Conservation (phyloP, 2,329 filamentous ascomycete genomes). For the Byssoonygena ceratinophila region DNA sequence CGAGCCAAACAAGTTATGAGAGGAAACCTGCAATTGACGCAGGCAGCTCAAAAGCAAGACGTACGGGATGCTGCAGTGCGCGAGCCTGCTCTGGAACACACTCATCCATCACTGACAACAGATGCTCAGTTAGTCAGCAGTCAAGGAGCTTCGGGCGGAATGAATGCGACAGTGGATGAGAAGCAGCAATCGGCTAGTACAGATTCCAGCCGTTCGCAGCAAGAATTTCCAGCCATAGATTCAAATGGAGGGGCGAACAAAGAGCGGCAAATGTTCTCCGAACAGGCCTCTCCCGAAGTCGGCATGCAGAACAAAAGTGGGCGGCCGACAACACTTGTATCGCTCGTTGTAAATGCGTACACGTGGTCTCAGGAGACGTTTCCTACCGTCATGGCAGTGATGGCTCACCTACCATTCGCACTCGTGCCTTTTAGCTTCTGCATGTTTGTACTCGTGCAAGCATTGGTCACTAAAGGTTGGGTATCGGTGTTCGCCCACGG, state of each 20-base stretch:
- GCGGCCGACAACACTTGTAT: conserved; percentile 43
- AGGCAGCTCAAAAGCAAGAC: conserved; percentile 10
- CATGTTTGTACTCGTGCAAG: conserved; percentile 67
- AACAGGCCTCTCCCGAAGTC: neutral
- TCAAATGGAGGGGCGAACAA: neutral
- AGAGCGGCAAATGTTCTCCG: neutral
- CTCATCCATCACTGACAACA: neutral
- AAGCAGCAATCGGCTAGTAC: conserved; percentile 13
- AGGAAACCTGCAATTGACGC: conserved; percentile 25
- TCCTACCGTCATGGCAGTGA: conserved; percentile 55
- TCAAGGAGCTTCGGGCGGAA: too few relatives aligned
- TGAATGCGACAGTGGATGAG: conserved; percentile 15
- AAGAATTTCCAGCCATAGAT: neutral
- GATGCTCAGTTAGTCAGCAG: too few relatives aligned
- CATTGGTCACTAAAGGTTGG: conserved; percentile 63
- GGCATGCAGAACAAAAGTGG: neutral
- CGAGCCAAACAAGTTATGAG: conserved; percentile 32
- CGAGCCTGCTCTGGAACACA: neutral
- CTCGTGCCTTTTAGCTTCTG: conserved; percentile 61
- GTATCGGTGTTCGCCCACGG: conserved; percentile 61
- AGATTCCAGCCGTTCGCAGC: neutral
- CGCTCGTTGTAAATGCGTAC: conserved; percentile 38
- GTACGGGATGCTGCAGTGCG: conserved; percentile 12
- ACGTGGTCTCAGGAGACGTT: conserved; percentile 60
- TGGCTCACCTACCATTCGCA: conserved; percentile 55